Percentiles rank a stretch among this genome's conserved stretches.
These are phyloP conservation scores for Hypoxylon rubiginosum DNA, from an alignment of 2,329 filamentous ascomycete genomes.

Conservation along the genomic window DNA sequence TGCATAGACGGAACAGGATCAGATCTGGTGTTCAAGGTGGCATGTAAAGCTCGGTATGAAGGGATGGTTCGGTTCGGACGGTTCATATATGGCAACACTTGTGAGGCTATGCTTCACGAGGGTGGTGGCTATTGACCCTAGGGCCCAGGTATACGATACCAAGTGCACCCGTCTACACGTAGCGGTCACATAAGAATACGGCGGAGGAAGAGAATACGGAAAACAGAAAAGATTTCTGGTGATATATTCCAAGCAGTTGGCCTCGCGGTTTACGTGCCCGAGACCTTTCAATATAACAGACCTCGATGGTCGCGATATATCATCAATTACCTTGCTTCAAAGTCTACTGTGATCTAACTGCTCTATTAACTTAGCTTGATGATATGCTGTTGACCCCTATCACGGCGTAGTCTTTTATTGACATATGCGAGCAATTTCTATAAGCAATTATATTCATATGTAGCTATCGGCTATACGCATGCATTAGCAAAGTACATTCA, in stretches of 20 bases:
- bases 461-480: too few relatives aligned
- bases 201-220: constrained; percentile 27
- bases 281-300: constrained; percentile 47
- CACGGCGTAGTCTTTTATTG: background rate
- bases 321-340: constrained; percentile 34
- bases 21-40: constrained; percentile 43
- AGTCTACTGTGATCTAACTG: background rate
- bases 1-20: constrained; percentile 42
- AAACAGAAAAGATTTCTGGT: constrained; percentile 43
- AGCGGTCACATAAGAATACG: constrained; percentile 15
- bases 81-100: constrained; percentile 29
- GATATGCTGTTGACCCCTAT: background rate
- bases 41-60: constrained; percentile 32
- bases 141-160: constrained; percentile 8
- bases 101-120: constrained; percentile 31
- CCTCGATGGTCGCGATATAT: constrained; percentile 47
- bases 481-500: too few relatives aligned
- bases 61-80: constrained; percentile 29
- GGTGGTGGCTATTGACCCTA: constrained; percentile 3
- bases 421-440: background rate
- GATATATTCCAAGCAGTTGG: constrained; percentile 46
- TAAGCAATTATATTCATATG: too few relatives aligned
- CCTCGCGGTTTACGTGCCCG: constrained; percentile 26
- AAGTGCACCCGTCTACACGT: constrained; percentile 19
- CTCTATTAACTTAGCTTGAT: background rate